These are phyloP conservation scores for Wickerhamomyces alni DNA, from an alignment of 805 yeast species.

Conservation along the genomic window DNA sequence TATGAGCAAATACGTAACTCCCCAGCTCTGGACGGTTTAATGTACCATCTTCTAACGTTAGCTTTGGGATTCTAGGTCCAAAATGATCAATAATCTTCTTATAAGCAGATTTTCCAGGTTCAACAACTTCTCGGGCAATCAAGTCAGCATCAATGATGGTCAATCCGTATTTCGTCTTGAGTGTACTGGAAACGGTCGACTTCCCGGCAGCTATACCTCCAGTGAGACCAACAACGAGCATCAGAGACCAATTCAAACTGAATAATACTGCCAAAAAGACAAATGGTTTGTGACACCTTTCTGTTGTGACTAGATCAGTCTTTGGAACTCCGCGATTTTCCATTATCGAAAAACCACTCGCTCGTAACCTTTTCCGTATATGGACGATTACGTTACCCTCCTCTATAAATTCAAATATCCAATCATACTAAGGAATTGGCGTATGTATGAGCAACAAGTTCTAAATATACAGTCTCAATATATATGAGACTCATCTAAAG, in stretches of 20 bases:
- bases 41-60: conserved; percentile 28
- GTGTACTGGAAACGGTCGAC: conserved; percentile 70
- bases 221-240: conserved; percentile 92
- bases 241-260: conserved; percentile 20
- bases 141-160: conserved; percentile 84
- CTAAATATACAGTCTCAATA: no score
- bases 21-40: conserved; percentile 78
- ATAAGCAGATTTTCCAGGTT: conserved; percentile 74
- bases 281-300: no score
- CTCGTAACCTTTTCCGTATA: no score
- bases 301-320: no score
- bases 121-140: conserved; percentile 81
- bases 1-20: conserved; percentile 65
- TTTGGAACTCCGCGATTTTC: no score
- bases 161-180: conserved; percentile 44
- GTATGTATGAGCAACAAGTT: no score
- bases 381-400: no score
- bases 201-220: conserved; percentile 99
- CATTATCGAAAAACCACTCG: no score
- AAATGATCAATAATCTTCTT: conserved; percentile 58
- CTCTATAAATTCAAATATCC: no score
- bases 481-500: no score
- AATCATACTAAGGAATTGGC: no score
- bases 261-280: no score
- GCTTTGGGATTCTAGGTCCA: conserved; percentile 42